phyloP scores from a whole-genome alignment of 495 filamentous ascomycete species.

The Bacidia gigantensis region DNA sequence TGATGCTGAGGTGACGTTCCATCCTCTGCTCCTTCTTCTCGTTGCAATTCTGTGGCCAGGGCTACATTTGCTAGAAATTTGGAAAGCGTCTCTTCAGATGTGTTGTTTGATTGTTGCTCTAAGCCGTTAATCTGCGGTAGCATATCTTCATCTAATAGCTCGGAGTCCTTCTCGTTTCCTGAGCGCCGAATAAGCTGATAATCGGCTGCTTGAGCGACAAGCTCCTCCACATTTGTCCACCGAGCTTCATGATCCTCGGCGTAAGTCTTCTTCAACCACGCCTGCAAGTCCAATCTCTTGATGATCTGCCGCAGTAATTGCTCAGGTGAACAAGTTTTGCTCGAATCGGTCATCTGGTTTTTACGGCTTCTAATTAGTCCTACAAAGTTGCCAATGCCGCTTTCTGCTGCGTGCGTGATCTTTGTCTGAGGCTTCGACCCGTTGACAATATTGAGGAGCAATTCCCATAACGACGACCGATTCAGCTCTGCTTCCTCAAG shows the following conservation, averaged over 20 bases:
- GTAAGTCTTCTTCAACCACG: slow-evolving; percentile 54
- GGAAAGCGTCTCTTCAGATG: slow-evolving; percentile 53
- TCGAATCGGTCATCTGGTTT: slow-evolving; percentile 41
- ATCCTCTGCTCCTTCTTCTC: slow-evolving; percentile 37
- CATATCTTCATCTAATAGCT: slow-evolving; percentile 43
- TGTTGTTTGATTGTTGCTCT: slow-evolving; percentile 43
- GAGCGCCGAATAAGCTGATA: slow-evolving; percentile 32
- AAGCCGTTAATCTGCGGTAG: slow-evolving; percentile 69
- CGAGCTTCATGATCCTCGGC: slow-evolving; percentile 63
- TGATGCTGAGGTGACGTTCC: slow-evolving; percentile 32
- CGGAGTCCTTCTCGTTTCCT: slow-evolving; percentile 24
- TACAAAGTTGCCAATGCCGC: slow-evolving; percentile 45
- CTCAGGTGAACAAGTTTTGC: slow-evolving; percentile 39
- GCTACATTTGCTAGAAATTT: slow-evolving; percentile 83
- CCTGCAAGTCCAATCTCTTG: slow-evolving; percentile 57
- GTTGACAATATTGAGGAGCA: slow-evolving; percentile 55
- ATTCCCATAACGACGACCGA: slow-evolving; percentile 56
- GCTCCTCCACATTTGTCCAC: slow-evolving; percentile 89
- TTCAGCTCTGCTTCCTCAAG: slow-evolving; percentile 57
- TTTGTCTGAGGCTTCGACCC: slow-evolving; percentile 56
- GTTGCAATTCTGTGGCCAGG: slow-evolving; percentile 61
- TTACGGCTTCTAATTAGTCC: slow-evolving; percentile 47
- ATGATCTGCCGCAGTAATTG: slow-evolving; percentile 65
- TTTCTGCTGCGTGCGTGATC: slow-evolving; percentile 52
- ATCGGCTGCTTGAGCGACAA: slow-evolving; percentile 63